phyloP scores from a whole-genome alignment of 257 asterid genomes.

The Solanum ossicruentum region DNA sequence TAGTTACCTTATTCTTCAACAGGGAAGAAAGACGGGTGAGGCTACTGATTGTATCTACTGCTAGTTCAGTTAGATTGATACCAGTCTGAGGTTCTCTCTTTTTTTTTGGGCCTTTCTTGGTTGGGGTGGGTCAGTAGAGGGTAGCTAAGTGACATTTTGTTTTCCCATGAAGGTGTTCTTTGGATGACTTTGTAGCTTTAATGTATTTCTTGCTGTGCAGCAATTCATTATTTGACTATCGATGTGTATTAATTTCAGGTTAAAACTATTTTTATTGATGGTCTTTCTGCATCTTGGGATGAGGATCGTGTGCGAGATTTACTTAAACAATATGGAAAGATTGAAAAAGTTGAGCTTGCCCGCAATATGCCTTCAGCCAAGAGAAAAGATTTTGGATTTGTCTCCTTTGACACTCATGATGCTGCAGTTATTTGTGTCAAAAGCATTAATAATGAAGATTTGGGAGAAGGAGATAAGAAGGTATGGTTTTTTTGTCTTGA shows the following conservation, averaged over 20 bases:
- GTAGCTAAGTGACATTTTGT: neutral
- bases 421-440: constrained; percentile 88
- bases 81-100: neutral
- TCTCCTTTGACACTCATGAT: constrained; percentile 77
- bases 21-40: neutral
- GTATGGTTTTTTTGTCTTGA: constrained; percentile 18
- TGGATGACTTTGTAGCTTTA: neutral
- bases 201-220: neutral
- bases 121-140: neutral
- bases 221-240: neutral
- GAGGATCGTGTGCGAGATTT: constrained; percentile 64
- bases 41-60: neutral
- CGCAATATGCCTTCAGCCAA: constrained; percentile 97
- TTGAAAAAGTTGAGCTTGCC: constrained; percentile 91
- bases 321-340: constrained; percentile 53
- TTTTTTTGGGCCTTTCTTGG: neutral
- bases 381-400: constrained; percentile 97
- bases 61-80: neutral
- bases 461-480: constrained; percentile 90
- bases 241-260: constrained; percentile 39
- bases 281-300: constrained; percentile 84
- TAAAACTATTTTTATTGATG: constrained; percentile 93
- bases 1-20: neutral
- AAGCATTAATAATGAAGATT: constrained; percentile 73
- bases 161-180: neutral